phyloP scores from a whole-genome alignment of 1,139 yeast genomes.

The Suhomyces taliae region DNA sequence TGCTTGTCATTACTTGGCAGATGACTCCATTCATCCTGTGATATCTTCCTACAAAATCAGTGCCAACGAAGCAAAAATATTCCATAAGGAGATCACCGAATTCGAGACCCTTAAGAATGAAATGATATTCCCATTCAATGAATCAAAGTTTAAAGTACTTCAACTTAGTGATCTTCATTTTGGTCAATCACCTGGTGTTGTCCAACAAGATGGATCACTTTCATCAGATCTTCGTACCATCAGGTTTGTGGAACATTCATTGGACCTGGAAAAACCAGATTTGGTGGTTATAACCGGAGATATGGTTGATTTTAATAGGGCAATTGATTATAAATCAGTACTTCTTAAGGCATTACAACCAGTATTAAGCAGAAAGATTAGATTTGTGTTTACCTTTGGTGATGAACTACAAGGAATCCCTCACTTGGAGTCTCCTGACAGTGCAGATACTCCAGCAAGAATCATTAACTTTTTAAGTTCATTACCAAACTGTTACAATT shows the following conservation, averaged over 20 bases:
- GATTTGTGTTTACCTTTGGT: slow-evolving; percentile 44
- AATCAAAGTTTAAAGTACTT: slow-evolving; percentile 29
- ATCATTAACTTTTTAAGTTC: slow-evolving; percentile 26
- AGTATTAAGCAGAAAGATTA: slow-evolving; percentile 29
- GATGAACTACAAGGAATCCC: slow-evolving; percentile 21
- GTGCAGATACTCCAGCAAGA: slow-evolving; percentile 3
- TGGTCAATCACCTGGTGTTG: slow-evolving; percentile 31
- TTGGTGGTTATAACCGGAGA: slow-evolving; percentile 46
- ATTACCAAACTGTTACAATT: slow-evolving; percentile 42
- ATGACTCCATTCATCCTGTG: slow-evolving; percentile 11
- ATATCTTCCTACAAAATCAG: slow-evolving; percentile 12
- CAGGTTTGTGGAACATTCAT: slow-evolving; percentile 28
- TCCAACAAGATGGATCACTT: slow-evolving; percentile 20
- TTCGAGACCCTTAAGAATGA: slow-evolving; percentile 6
- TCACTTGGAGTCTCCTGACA: background rate
- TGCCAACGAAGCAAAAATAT: slow-evolving; percentile 6
- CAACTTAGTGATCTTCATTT: slow-evolving; percentile 46
- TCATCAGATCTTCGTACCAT: slow-evolving; percentile 32
- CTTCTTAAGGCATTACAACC: slow-evolving; percentile 39
- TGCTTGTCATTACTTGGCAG: slow-evolving; percentile 8
- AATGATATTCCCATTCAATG: slow-evolving; percentile 4
- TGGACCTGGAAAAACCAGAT: slow-evolving; percentile 33
- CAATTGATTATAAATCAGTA: slow-evolving; percentile 33
- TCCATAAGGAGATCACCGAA: slow-evolving; percentile 5
- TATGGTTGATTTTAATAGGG: slow-evolving; percentile 28